phyloP scores from a whole-genome alignment of 2,329 filamentous ascomycete species.

The Drechslera avenae region DNA sequence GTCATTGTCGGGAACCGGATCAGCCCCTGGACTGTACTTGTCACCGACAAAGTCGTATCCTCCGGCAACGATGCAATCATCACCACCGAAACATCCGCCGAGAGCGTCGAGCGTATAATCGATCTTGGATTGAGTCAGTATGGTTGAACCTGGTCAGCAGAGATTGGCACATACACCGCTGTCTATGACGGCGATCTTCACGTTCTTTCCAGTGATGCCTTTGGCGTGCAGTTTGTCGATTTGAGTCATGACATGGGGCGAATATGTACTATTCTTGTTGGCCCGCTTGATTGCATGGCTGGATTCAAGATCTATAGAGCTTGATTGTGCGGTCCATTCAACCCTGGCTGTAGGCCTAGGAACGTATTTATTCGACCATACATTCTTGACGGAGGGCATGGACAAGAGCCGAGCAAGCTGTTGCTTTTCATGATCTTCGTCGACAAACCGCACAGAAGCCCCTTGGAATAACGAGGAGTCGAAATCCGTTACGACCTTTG shows the following conservation, averaged over 20 bases:
- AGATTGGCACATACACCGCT: conserved; percentile 31
- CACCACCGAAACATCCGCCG: neutral
- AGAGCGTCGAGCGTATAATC: neutral
- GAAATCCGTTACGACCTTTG: neutral
- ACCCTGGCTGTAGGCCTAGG: neutral
- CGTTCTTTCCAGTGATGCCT: conserved; percentile 53
- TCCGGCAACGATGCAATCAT: neutral
- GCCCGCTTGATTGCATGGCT: neutral
- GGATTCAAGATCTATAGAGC: neutral
- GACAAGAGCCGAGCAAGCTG: neutral
- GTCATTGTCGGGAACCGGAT: neutral
- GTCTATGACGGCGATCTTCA: conserved; percentile 53
- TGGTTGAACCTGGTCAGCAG: neutral
- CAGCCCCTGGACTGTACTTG: neutral
- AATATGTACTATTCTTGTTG: conserved; percentile 3
- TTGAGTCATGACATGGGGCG: conserved; percentile 40
- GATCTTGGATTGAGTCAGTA: neutral
- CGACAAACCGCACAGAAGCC: neutral
- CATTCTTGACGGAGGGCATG: neutral
- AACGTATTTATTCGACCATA: neutral
- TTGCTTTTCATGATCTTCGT: neutral
- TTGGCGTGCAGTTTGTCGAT: conserved; percentile 48
- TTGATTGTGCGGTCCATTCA: neutral
- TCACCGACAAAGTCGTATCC: conserved; percentile 1
- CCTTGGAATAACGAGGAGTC: neutral